phyloP scores from a whole-genome alignment of 305 asterid genomes.

The Solanum hybrid region DNA sequence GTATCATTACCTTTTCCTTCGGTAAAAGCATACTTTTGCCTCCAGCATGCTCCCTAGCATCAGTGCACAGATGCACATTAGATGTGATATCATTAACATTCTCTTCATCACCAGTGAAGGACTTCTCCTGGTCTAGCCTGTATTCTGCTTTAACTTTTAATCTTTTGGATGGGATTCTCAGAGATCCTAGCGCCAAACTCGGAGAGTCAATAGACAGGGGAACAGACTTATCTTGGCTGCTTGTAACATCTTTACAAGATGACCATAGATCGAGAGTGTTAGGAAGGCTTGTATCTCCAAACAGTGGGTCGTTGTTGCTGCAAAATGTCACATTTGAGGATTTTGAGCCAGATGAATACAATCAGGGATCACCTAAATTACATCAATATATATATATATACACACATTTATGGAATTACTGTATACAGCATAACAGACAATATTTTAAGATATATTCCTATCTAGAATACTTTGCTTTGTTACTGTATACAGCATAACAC shows the following conservation, averaged over 20 bases:
- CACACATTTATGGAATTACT: neutral
- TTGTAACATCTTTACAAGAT: conserved; percentile 50
- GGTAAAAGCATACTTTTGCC: conserved; percentile 35
- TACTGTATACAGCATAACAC: neutral
- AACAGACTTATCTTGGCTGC: conserved; percentile 31
- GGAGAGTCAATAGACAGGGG: conserved; percentile 51
- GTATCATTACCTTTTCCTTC: conserved; percentile 42
- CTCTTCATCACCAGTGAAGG: conserved; percentile 29
- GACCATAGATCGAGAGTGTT: conserved; percentile 66
- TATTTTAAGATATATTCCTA: neutral
- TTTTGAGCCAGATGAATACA: conserved; percentile 46
- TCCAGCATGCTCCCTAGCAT: conserved; percentile 53
- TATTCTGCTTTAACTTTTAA: conserved; percentile 35
- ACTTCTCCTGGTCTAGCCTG: conserved; percentile 39
- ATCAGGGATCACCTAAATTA: conserved; percentile 2
- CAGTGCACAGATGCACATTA: conserved; percentile 30
- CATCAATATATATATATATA: neutral
- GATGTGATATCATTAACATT: conserved; percentile 29
- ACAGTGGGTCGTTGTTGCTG: conserved; percentile 66
- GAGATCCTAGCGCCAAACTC: conserved; percentile 32
- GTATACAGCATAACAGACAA: neutral
- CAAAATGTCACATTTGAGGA: conserved; percentile 67
- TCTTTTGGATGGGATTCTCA: conserved; percentile 23
- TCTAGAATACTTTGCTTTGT: neutral
- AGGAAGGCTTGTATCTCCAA: conserved; percentile 47